Conservation (phyloP, 1,139 yeast species). For the Scheffersomyces cryptocercus region DNA sequence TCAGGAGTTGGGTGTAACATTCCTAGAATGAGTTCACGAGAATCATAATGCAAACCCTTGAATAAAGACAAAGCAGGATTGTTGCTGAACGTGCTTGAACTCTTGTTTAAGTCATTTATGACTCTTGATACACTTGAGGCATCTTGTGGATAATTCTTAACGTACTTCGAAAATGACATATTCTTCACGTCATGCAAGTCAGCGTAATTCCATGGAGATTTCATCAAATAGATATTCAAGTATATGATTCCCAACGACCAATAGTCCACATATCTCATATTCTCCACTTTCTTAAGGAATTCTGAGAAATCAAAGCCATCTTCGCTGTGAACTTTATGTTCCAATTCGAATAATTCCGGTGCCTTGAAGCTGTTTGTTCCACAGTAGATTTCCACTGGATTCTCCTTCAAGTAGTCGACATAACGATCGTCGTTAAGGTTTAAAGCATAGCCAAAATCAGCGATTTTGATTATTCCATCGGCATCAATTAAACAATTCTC, state of each 20-base stretch:
- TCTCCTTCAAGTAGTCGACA: constrained; percentile 13
- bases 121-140: constrained; percentile 6
- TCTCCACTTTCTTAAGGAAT: constrained; percentile 8
- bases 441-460: constrained; percentile 56
- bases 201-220: constrained; percentile 51
- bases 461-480: constrained; percentile 45
- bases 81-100: constrained; percentile 10
- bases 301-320: constrained; percentile 5
- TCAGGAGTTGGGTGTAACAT: constrained; percentile 34
- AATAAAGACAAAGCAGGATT: constrained; percentile 39
- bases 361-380: constrained; percentile 60
- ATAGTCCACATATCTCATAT: constrained; percentile 34
- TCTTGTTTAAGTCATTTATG: constrained; percentile 16
- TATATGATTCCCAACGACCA: constrained; percentile 58
- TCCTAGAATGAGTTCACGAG: constrained; percentile 33
- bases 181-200: constrained; percentile 17
- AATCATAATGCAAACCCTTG: constrained; percentile 40
- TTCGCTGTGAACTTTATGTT: constrained; percentile 13
- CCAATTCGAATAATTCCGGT: constrained; percentile 48
- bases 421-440: constrained; percentile 23
- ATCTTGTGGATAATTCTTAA: constrained; percentile 11
- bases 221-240: constrained; percentile 44
- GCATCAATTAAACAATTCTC: constrained; percentile 52
- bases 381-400: constrained; percentile 31
- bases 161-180: constrained; percentile 9